Evolutionary conservation across 225 moss, liverwort and hornwort species (phyloP), one percentile per base, ranked within the genome.

Genomic region (Physcomitrellopsis africana): DNA sequence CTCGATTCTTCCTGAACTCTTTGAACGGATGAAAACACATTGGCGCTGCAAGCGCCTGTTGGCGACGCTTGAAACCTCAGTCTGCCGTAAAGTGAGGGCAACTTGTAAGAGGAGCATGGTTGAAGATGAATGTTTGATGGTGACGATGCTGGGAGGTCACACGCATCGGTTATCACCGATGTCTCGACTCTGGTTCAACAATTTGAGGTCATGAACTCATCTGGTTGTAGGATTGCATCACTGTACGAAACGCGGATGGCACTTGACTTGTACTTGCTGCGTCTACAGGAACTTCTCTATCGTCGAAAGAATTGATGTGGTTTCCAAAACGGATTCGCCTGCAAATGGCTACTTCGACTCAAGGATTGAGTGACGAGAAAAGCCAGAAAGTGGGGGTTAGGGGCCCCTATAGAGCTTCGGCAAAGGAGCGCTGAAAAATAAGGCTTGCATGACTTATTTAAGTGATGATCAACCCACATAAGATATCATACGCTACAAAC

Each of bases 241-340:
- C 46, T 67, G 45, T 58, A 51, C 15, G 57, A 37, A 16, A 19
- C 49, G 19, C 29, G 15, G 64, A 49, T 67, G 66, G 27, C 47
- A 54, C 62, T 49, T 64, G 29, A 62, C 67, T 57, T 4, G 19
- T 42, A 43, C 47, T 69, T 63, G 44, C 29, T 63, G 42, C 52
- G 16, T 54, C 6, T 23, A 69, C 74, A 80, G 80, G 80, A 80
- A 75, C 80, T 80, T 75, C 62, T 80, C n/a, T 80, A 80, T 64
- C 80, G 80, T 62, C 74, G 80, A 37, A 74, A 80, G 80, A 80
- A 64, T 45, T 75, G 73, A 74, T 29, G 9, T 16, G 22, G 15
- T 54, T n/a, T 32, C 10, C 29, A 53, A 42, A 46, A 65, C 37
- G 55, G 77, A 56, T 29, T 16, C 29, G 64, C 63, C 56, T 19